Base-by-base conservation (phyloP, 1,284 basidiomycete species). In the Xanthoconium separans region DNA sequence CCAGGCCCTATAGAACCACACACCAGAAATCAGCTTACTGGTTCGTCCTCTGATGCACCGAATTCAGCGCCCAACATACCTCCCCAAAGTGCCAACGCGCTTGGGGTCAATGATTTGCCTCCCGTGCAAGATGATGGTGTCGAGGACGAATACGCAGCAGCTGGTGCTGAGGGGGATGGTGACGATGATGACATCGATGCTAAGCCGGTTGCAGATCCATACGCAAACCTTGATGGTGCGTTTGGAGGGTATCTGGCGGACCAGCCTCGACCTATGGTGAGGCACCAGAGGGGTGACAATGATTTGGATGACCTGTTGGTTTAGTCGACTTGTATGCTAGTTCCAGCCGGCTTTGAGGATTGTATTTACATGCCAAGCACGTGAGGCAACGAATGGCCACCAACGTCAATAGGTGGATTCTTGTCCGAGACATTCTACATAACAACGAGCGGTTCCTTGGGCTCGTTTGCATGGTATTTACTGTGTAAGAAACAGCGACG, bases 161-260 rank as follows among this genome's bases (percentile, higher is more conserved):
- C 10, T 39, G 54, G 49, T 18, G 33, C 34, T 36, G 70, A 75
- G 13, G 70, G 60, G 36, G 71, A 62, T 30, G 66, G 54, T 20
- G 70, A 68, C 36, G 36, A n/a, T 18, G 36, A 37, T 20, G 71
- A 72, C 18, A 70, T 73, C 27, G 73, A 70, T 18, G 37, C 44
- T 15, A 65, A 59, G 51, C 64, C 57, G 18, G 59, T 63, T 31
- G 58, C 66, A 4, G 89, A 92, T 71, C 89, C 89, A 18, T 92
- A 92, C 61, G 88, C 89, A 11, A 84, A 83, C 57, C 70, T 92
- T 45, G 86, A 79, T 61, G 77, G 80, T 48, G 89, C 87, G 51
- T 91, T 92, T 64, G 83, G 83, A 16, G 78, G 74, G 56, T 88
- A 89, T 63, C 50, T 81, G 24, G 81, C 80, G 40, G 85, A 89